A percentile compares a stretch with the other conserved stretches of the same genome.
Evolutionary conservation across 768 basidiomycete genomes (phyloP).

Genomic region (Zangia roseola): DNA sequence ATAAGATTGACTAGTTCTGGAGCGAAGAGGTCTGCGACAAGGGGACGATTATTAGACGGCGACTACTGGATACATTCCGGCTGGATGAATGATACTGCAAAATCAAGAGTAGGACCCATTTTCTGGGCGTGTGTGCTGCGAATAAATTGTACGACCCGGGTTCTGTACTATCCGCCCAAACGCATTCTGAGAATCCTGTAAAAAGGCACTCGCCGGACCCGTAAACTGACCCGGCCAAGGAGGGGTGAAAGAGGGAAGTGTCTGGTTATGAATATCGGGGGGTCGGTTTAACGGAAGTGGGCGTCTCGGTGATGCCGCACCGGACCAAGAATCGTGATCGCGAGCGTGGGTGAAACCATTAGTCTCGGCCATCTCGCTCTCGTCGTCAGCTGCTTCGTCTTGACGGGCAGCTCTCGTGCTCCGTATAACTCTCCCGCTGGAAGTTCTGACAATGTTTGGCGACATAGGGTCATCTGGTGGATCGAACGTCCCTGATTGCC

Average conservation of each 20-base stretch:
- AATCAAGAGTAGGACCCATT: conserved; percentile 28
- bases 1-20: conserved; percentile 9
- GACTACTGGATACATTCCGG: conserved; percentile 22
- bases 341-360: conserved; percentile 23
- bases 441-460: conserved; percentile 26
- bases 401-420: conserved; percentile 29
- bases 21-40: background rate
- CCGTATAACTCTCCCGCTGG: conserved; percentile 30
- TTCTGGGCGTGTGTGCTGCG: conserved; percentile 44
- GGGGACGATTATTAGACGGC: conserved; percentile 15
- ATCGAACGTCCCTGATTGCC: conserved; percentile 18
- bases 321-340: conserved; percentile 27
- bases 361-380: conserved; percentile 19
- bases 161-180: conserved; percentile 45
- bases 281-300: conserved; percentile 9
- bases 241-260: conserved; percentile 23
- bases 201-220: conserved; percentile 50
- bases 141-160: conserved; percentile 64
- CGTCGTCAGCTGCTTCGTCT: conserved; percentile 27
- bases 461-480: conserved; percentile 18
- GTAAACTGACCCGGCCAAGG: conserved; percentile 41
- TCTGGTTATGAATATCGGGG: conserved; percentile 20
- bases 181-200: conserved; percentile 41
- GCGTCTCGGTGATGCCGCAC: conserved; percentile 25
- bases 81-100: conserved; percentile 7